These are phyloP conservation scores for Excoecaria agallocha DNA, from an alignment of 345 rosid species.

Conservation along the genomic window DNA sequence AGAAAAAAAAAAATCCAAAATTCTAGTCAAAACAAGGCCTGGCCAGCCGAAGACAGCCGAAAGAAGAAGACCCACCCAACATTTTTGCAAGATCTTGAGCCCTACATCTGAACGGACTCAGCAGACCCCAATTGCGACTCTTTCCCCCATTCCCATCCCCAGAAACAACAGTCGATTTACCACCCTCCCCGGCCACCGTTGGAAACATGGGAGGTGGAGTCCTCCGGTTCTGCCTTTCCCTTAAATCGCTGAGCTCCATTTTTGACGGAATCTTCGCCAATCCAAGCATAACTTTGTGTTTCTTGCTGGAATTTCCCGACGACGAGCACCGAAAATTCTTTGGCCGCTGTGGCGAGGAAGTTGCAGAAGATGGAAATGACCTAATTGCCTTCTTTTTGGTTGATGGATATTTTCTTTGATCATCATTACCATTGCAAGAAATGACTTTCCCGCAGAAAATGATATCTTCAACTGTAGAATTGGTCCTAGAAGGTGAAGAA, in stretches of 20 bases:
- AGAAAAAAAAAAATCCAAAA: neutral
- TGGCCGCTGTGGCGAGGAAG: neutral
- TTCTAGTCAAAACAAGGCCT: constrained; percentile 6
- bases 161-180: neutral
- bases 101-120: neutral
- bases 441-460: constrained; percentile 15
- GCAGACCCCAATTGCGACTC: neutral
- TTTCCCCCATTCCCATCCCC: neutral
- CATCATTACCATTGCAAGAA: neutral
- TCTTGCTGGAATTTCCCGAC: neutral
- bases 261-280: constrained; percentile 29
- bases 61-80: neutral
- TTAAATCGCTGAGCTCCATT: constrained; percentile 44
- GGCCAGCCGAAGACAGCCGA: neutral
- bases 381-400: neutral
- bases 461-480: neutral
- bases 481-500: neutral
- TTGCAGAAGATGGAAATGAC: neutral
- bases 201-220: constrained; percentile 34
- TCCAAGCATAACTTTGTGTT: constrained; percentile 15
- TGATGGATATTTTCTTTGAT: neutral
- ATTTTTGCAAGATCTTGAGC: neutral
- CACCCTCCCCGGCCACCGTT: neutral
- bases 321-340: neutral
- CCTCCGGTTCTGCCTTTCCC: constrained; percentile 35